These are phyloP conservation scores for Fusarium irregulare DNA, from an alignment of 2,329 filamentous ascomycete genomes.

Conservation along the genomic window DNA sequence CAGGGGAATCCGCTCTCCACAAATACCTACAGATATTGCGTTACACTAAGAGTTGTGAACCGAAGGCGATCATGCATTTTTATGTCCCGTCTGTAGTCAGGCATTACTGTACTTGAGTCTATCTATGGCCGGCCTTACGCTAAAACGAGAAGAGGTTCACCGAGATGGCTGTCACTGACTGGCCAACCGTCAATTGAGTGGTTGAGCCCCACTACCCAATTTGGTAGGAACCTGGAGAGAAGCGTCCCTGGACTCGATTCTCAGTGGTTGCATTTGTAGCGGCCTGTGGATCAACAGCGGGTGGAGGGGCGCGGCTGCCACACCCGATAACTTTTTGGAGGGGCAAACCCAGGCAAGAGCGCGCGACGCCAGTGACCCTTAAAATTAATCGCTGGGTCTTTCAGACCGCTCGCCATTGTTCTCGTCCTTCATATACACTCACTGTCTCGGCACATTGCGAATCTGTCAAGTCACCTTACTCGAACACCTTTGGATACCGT, in stretches of 20 bases:
- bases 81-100: not conserved
- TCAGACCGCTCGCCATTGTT: conserved; percentile 34
- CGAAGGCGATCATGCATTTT: conserved; percentile 1
- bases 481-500: not conserved
- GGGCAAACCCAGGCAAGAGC: conserved; percentile 39
- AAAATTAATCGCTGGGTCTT: conserved; percentile 39
- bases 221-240: conserved; percentile 29
- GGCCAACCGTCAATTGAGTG: conserved; percentile 31
- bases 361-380: conserved; percentile 38
- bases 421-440: conserved; percentile 10
- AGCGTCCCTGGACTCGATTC: conserved; percentile 5
- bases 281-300: conserved; percentile 32
- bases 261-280: conserved; percentile 37
- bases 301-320: conserved; percentile 38
- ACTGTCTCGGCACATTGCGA: conserved; percentile 3
- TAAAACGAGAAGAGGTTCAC: conserved; percentile 43
- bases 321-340: conserved; percentile 40
- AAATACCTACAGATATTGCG: not conserved
- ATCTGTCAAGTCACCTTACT: not conserved
- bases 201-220: conserved; percentile 39
- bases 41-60: not conserved
- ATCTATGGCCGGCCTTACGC: not conserved
- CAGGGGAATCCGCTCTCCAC: not conserved
- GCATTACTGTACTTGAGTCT: not conserved
- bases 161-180: conserved; percentile 34